Conservation (phyloP, 805 yeast species). For the Ogataea pini region DNA sequence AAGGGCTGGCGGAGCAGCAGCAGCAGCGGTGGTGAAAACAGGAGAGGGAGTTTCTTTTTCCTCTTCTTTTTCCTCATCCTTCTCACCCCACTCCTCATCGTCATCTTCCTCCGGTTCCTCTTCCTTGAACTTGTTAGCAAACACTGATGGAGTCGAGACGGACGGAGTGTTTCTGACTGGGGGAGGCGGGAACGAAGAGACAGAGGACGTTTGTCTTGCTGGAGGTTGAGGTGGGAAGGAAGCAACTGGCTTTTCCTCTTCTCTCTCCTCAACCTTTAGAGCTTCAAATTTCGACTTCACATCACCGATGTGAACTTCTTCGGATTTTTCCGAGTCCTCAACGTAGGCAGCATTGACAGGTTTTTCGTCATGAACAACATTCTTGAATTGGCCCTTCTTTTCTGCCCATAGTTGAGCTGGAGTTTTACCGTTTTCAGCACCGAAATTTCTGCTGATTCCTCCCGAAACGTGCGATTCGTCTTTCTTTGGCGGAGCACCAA, state of each 20-base stretch:
- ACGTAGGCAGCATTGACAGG: conserved; percentile 32
- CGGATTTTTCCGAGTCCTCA: conserved; percentile 22
- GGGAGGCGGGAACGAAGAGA: conserved; percentile 13
- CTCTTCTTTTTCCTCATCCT: conserved; percentile 23
- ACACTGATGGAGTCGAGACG: conserved; percentile 14
- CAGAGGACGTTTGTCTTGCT: conserved; percentile 11
- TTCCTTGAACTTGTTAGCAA: conserved; percentile 14
- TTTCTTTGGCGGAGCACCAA: conserved; percentile 32
- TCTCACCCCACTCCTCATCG: conserved; percentile 17
- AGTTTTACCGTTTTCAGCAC: conserved; percentile 73
- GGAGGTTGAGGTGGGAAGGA: conserved; percentile 25
- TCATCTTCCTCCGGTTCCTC: conserved; percentile 23
- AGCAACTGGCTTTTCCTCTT: conserved; percentile 21
- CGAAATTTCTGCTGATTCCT: conserved; percentile 64
- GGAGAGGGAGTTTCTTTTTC: conserved; percentile 30
- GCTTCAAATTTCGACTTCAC: conserved; percentile 36
- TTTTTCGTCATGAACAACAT: conserved; percentile 36
- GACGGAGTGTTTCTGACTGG: conserved; percentile 13
- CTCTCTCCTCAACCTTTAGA: conserved; percentile 27
- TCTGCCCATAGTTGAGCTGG: conserved; percentile 98
- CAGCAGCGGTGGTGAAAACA: too few relatives aligned
- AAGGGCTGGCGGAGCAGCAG: conserved; percentile 25
- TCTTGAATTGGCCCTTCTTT: conserved; percentile 67
- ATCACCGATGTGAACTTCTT: conserved; percentile 35
- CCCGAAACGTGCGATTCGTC: conserved; percentile 51